Conservation (phyloP, 805 yeast species). For the Blastobotrys muscicola region DNA sequence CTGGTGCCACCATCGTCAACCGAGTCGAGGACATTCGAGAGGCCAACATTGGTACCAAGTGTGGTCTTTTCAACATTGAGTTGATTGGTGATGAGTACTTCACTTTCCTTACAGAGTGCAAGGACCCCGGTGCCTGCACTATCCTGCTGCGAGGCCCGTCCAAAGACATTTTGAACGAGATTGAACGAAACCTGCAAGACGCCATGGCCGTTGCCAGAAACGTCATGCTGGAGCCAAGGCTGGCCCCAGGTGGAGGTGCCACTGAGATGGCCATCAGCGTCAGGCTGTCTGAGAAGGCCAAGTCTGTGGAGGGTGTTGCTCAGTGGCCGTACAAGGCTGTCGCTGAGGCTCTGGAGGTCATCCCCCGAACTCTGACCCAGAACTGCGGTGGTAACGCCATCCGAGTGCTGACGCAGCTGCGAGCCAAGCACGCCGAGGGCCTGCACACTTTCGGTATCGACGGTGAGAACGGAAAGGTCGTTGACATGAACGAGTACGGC, state of each 20-base stretch:
- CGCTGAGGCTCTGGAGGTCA: constrained; percentile 97
- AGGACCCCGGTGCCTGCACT: constrained; percentile 88
- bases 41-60: constrained; percentile 75
- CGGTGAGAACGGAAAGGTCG: constrained; percentile 90
- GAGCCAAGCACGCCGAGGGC: constrained; percentile 96
- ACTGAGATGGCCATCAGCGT: constrained; percentile 98
- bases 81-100: constrained; percentile 96
- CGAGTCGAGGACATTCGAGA: constrained; percentile 91
- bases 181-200: constrained; percentile 94
- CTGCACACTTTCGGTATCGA: constrained; percentile 80
- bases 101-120: constrained; percentile 72
- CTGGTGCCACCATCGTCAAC: constrained; percentile 96
- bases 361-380: constrained; percentile 94
- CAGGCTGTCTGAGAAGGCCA: constrained; percentile 78
- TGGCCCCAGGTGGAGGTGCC: constrained; percentile 99
- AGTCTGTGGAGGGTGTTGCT: constrained; percentile 83
- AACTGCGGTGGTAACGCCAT: constrained; percentile 97
- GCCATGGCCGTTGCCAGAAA: constrained; percentile 98
- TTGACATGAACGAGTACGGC: constrained; percentile 92
- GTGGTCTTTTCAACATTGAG: constrained; percentile 89
- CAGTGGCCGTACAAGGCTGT: constrained; percentile 99
- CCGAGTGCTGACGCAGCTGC: constrained; percentile 74
- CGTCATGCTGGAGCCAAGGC: constrained; percentile 86
- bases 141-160: constrained; percentile 91
- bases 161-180: constrained; percentile 90